These are phyloP conservation scores for Paramecium tetraurelia DNA, from an alignment of 73 alveolate species.

Conservation along the genomic window DNA sequence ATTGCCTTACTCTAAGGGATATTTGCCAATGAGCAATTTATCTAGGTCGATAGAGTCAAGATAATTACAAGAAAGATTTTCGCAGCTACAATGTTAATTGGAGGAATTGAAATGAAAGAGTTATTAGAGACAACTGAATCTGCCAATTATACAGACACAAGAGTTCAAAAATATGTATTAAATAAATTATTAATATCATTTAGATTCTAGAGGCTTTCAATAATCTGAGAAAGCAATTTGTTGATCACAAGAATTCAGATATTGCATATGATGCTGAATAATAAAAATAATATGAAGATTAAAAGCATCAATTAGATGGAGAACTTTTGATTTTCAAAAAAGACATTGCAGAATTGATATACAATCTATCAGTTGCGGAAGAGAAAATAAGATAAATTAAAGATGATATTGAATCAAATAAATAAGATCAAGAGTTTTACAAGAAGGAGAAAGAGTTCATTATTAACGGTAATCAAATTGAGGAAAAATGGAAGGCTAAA, in stretches of 20 bases:
- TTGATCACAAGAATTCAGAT: constrained; percentile 23
- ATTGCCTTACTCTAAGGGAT: background rate
- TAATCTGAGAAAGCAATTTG: background rate
- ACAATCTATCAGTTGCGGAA: background rate
- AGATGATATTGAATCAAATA: background rate
- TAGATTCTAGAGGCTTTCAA: background rate
- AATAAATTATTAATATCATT: background rate
- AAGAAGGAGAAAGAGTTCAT: background rate
- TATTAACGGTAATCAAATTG: background rate
- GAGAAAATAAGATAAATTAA: background rate
- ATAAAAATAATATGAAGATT: background rate
- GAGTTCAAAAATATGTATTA: background rate
- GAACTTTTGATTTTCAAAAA: background rate
- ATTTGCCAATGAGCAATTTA: background rate
- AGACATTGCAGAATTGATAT: background rate
- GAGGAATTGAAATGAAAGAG: background rate
- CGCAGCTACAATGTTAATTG: background rate
- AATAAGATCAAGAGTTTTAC: background rate
- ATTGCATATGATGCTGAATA: constrained; percentile 38
- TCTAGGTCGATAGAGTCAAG: constrained; percentile 16
- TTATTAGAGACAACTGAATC: background rate
- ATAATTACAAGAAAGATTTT: background rate
- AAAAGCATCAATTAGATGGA: background rate
- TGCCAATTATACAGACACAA: background rate
- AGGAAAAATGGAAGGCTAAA: background rate